These are phyloP conservation scores for Borovskyia barvae DNA, from an alignment of 208 protist species.

Conservation along the genomic window DNA sequence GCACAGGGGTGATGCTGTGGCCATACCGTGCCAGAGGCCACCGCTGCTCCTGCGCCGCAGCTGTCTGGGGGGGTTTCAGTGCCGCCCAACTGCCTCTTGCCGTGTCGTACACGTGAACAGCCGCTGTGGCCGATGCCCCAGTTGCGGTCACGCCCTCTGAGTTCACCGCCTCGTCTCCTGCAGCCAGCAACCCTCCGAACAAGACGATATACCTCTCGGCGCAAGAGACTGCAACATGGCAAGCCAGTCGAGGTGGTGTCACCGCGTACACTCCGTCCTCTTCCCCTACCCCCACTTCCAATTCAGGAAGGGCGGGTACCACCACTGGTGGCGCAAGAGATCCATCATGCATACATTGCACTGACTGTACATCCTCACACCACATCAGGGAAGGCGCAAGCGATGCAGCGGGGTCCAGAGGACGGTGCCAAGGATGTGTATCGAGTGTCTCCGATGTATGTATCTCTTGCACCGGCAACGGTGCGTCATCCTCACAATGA, in stretches of 20 bases:
- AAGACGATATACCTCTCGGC: conserved; percentile 31
- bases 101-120: conserved; percentile 42
- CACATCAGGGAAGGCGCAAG: neutral
- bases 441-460: too few relatives aligned
- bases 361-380: conserved; percentile 13
- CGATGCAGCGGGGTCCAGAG: neutral
- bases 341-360: conserved; percentile 14
- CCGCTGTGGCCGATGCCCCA: conserved; percentile 22
- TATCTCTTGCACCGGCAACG: too few relatives aligned
- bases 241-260: conserved; percentile 34
- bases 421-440: too few relatives aligned
- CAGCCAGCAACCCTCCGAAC: conserved; percentile 40
- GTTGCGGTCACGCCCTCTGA: neutral
- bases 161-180: neutral
- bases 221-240: conserved; percentile 45
- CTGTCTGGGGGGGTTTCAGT: neutral
- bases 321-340: conserved; percentile 13
- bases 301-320: neutral
- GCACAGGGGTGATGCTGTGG: conserved; percentile 37
- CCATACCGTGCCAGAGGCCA: conserved; percentile 65
- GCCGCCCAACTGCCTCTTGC: conserved; percentile 28
- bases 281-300: neutral
- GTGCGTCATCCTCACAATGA: too few relatives aligned
- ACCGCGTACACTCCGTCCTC: too few relatives aligned
- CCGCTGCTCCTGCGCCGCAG: conserved; percentile 1